These are phyloP conservation scores for Seiridium cupressi DNA, from an alignment of 2,329 filamentous ascomycete genomes.

Conservation along the genomic window DNA sequence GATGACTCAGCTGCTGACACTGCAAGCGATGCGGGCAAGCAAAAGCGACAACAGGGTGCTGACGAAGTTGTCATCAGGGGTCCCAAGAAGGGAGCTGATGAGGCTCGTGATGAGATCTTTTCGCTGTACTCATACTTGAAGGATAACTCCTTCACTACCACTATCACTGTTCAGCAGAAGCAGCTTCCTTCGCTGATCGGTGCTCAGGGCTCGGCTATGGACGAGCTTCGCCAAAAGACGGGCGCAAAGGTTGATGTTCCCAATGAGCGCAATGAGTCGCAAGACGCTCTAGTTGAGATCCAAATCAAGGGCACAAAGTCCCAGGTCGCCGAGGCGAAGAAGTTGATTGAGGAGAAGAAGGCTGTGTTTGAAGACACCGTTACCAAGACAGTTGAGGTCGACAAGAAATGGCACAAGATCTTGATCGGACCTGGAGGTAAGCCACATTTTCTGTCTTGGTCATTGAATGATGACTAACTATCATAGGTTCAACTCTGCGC, in stretches of 20 bases:
- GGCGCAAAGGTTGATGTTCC: slow-evolving; percentile 92
- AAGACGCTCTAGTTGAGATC: slow-evolving; percentile 74
- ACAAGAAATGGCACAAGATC: slow-evolving; percentile 87
- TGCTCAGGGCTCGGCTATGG: slow-evolving; percentile 84
- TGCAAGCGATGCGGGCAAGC: slow-evolving; percentile 64
- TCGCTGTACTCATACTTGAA: slow-evolving; percentile 85
- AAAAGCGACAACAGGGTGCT: slow-evolving; percentile 69
- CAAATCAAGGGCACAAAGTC: slow-evolving; percentile 89
- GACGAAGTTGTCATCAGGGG: slow-evolving; percentile 92
- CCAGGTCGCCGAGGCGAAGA: slow-evolving; percentile 88
- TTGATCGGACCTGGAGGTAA: slow-evolving; percentile 87
- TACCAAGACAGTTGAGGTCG: slow-evolving; percentile 80
- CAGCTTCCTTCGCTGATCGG: slow-evolving; percentile 95
- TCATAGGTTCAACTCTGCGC: slow-evolving; percentile 74
- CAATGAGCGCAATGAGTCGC: slow-evolving; percentile 69
- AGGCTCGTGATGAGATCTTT: slow-evolving; percentile 86
- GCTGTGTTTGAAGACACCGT: slow-evolving; percentile 89
- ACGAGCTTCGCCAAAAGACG: slow-evolving; percentile 79
- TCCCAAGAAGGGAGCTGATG: slow-evolving; percentile 88
- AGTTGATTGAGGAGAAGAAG: slow-evolving; percentile 82
- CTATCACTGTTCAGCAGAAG: slow-evolving; percentile 82
- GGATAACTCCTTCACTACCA: slow-evolving; percentile 80
- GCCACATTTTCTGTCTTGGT: slow-evolving; percentile 29
- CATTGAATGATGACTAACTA: slow-evolving; percentile 9
- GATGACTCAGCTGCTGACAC: slow-evolving; percentile 70